Conservation (phyloP, 139 green algal genomes). For the Microglena sp. region DNA sequence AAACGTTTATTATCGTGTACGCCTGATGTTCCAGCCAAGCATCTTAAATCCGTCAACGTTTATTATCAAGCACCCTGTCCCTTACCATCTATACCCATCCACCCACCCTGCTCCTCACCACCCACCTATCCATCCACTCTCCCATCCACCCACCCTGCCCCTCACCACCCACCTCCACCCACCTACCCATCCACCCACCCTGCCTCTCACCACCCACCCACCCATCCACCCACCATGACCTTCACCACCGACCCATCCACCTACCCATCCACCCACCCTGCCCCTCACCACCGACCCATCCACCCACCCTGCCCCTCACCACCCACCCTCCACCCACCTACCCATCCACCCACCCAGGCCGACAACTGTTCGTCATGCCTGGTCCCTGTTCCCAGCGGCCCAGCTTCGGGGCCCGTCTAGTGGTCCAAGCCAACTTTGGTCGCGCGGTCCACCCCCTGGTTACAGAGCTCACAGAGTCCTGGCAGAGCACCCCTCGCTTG, state of each 20-base stretch:
- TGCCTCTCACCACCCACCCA: too few relatives aligned
- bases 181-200: neutral
- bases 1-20: too few relatives aligned
- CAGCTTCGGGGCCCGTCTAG: constrained; percentile 26
- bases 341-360: constrained; percentile 1
- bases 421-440: constrained; percentile 34
- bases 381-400: constrained; percentile 21
- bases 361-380: constrained; percentile 18
- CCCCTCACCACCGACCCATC: neutral
- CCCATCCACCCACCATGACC: neutral
- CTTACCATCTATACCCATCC: too few relatives aligned
- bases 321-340: neutral
- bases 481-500: constrained; percentile 22
- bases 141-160: too few relatives aligned
- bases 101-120: too few relatives aligned
- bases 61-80: too few relatives aligned
- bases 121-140: too few relatives aligned
- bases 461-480: constrained; percentile 26
- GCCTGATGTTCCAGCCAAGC: too few relatives aligned
- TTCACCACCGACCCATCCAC: neutral
- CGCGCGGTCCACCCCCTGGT: constrained; percentile 21
- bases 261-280: neutral
- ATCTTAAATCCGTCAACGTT: too few relatives aligned
- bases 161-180: neutral
- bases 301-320: neutral